Conservation (phyloP, 2,329 filamentous ascomycete species). For the Truncatella angustata region DNA sequence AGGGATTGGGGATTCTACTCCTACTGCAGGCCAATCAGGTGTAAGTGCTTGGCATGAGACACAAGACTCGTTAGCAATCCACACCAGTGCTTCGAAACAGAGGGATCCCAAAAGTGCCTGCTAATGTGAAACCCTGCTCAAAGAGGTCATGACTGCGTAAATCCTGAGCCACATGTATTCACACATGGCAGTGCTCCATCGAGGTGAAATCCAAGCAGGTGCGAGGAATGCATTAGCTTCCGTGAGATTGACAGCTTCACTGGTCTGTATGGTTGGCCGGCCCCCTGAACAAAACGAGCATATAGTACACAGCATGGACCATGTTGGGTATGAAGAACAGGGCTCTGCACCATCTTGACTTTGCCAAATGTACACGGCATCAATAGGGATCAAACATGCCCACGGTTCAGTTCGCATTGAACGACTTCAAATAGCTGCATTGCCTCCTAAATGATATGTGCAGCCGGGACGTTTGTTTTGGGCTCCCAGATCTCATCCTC, state of each 20-base stretch:
- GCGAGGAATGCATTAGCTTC: slow-evolving; percentile 1
- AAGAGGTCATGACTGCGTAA: neutral
- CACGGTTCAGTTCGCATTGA: too few species aligned
- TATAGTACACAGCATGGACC: too few species aligned
- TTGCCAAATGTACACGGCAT: too few species aligned
- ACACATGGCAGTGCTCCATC: slow-evolving; percentile 2
- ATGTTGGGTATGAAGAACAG: too few species aligned
- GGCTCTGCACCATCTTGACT: too few species aligned
- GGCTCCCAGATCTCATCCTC: neutral
- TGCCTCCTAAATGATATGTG: too few species aligned
- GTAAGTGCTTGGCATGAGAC: slow-evolving; percentile 2
- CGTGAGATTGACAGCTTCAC: neutral
- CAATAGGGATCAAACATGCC: too few species aligned
- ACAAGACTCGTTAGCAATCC: slow-evolving; percentile 3
- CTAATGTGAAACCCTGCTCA: slow-evolving; percentile 4
- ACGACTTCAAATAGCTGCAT: too few species aligned
- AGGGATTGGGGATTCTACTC: neutral
- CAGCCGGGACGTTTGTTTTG: neutral
- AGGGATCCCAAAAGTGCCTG: neutral
- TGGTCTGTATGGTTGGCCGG: neutral
- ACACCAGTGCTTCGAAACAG: neutral
- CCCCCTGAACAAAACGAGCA: neutral
- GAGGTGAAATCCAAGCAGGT: neutral
- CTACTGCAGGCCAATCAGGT: neutral
- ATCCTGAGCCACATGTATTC: neutral